These are phyloP conservation scores for Metarhizium robertsii DNA, from an alignment of 2,329 filamentous ascomycete species.

Conservation along the genomic window DNA sequence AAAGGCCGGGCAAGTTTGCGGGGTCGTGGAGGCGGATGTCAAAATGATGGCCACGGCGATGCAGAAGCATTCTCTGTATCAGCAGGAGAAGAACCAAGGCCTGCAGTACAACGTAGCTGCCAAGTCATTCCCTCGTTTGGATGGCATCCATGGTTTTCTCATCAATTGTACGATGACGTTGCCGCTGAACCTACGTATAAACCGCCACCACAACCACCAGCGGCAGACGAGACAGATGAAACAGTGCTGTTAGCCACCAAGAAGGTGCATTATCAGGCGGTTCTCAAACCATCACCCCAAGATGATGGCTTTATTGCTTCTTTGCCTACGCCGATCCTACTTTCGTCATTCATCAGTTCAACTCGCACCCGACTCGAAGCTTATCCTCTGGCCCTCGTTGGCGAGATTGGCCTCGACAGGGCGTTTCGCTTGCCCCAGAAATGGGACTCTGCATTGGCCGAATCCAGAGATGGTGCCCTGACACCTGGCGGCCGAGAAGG, in stretches of 20 bases:
- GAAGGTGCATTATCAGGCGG: constrained; percentile 53
- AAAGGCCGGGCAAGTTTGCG: background rate
- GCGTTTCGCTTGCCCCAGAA: constrained; percentile 62
- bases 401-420: constrained; percentile 71
- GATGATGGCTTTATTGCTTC: constrained; percentile 33
- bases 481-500: constrained; percentile 66
- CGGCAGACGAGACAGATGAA: constrained; percentile 10
- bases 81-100: background rate
- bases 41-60: background rate
- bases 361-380: constrained; percentile 45
- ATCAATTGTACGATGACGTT: constrained; percentile 61
- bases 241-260: constrained; percentile 26
- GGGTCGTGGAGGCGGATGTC: background rate
- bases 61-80: background rate
- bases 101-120: constrained; percentile 6
- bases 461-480: constrained; percentile 25
- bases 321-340: constrained; percentile 50
- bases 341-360: constrained; percentile 48
- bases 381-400: constrained; percentile 58
- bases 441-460: constrained; percentile 31
- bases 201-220: background rate
- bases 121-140: constrained; percentile 62
- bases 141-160: constrained; percentile 82
- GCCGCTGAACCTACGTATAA: constrained; percentile 27
- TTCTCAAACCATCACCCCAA: constrained; percentile 46